Conservation (phyloP, 768 basidiomycete genomes). For the Agaricus blazei region DNA sequence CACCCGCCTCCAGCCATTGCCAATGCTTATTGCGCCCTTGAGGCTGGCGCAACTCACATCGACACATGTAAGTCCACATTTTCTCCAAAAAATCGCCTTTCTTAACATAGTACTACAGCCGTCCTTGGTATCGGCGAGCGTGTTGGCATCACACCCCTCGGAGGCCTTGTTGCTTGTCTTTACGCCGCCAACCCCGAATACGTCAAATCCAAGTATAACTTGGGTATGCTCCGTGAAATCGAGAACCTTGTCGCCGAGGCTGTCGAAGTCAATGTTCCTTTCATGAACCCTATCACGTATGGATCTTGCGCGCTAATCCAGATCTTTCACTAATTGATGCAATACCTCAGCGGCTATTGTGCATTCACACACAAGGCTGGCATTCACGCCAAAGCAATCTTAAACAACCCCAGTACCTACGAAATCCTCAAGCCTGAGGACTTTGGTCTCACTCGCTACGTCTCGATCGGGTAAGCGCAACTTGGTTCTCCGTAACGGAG, state of each 20-base stretch:
- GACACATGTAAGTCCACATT: constrained; percentile 74
- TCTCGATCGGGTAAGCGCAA: constrained; percentile 79
- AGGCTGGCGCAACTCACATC: constrained; percentile 98
- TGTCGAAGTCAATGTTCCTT: constrained; percentile 96
- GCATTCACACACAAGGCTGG: constrained; percentile 99
- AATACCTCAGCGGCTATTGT: constrained; percentile 78
- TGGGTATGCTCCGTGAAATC: constrained; percentile 94
- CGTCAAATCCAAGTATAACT: constrained; percentile 99
- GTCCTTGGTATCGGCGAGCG: constrained; percentile 98
- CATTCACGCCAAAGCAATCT: constrained; percentile 99
- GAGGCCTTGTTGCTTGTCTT: constrained; percentile 93
- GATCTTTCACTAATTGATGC: constrained; percentile 2
- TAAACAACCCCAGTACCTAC: constrained; percentile 94
- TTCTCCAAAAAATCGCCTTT: not conserved
- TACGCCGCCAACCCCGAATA: constrained; percentile 98
- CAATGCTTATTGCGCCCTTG: constrained; percentile 96
- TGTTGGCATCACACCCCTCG: constrained; percentile 97
- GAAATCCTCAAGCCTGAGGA: constrained; percentile 99
- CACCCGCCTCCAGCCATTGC: constrained; percentile 67
- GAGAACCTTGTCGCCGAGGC: constrained; percentile 99
- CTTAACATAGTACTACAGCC: constrained; percentile 37
- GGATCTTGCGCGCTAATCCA: constrained; percentile 16
- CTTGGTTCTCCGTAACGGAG: not conserved
- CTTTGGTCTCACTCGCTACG: constrained; percentile 96
- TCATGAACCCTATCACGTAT: constrained; percentile 93